Base-by-base conservation (phyloP, 129 eudicot genomes). In the Escallonia herrerae region DNA sequence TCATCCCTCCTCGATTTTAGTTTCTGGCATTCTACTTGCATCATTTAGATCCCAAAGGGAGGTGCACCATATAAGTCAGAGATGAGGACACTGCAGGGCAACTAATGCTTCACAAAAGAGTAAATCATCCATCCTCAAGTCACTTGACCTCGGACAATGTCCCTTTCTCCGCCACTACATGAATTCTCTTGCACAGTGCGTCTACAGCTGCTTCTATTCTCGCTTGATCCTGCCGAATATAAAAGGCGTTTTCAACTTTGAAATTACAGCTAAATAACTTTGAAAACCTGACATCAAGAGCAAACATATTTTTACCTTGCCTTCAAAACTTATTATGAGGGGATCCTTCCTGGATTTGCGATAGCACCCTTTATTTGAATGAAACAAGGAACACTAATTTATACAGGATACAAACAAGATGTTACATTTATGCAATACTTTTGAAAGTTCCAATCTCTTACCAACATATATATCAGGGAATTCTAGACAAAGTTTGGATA, bases 401-500 rank as follows among this genome's bases (percentile, higher is more conserved):
- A 22, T 22, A 22, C 33, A 22, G 33, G 33, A 22, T 22, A 22
- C 33, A 22, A 22, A 22, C 33, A 22, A 22, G 0, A 22, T 22
- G 33, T 22, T 22, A 22, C 33, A 22, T 22, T 22, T 22, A 22
- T 22, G 33, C 33, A 22, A 22, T 22, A 22, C 33, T 22, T 22
- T 22, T 22, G 33, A 22, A 22, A 22, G 33, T 22, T 22, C 33
- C 33, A 1, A 22, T 22, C 33, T 22, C 56, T 52, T 81, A 93
- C 98, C 95, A 57, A 82, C 80, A 80, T 80, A 64, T 38, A 93
- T 68, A 80, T 89, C 96, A 15, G 99, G 95, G 71, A 86, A 93
- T 53, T 83, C 80, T 15, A 79, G 66, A 60, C 77, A 77, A 51
- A 93, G 78, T 50, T 87, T 82, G 15, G 95, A 83, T 43, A 93